Percentiles rank a stretch among this genome's conserved stretches.
These are phyloP conservation scores for Penicillium fimorum DNA, from an alignment of 495 filamentous ascomycete genomes.

Conservation along the genomic window DNA sequence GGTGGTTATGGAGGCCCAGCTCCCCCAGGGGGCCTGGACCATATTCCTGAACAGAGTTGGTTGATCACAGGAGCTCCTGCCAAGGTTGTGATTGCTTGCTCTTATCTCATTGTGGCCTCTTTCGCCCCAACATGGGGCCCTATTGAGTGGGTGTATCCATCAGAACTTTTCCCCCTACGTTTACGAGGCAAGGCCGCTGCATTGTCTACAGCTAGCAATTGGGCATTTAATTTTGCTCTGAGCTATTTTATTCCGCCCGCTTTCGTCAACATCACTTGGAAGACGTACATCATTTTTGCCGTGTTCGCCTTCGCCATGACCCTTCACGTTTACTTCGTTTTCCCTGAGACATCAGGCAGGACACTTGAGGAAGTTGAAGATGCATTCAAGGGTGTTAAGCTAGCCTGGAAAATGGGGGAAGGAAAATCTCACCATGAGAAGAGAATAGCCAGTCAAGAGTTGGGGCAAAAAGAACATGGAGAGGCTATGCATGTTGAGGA, in stretches of 20 bases:
- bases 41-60: no score
- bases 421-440: background rate
- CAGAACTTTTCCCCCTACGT: conserved; percentile 59
- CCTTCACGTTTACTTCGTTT: conserved; percentile 64
- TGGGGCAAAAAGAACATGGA: background rate
- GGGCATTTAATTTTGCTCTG: conserved; percentile 69
- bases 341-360: conserved; percentile 56
- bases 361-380: background rate
- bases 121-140: conserved; percentile 47
- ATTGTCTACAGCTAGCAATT: conserved; percentile 62
- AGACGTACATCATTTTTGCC: conserved; percentile 64
- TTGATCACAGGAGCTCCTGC: no score
- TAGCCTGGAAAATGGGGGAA: background rate
- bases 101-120: no score
- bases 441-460: background rate
- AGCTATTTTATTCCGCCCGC: conserved; percentile 65
- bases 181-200: conserved; percentile 59
- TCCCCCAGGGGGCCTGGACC: no score
- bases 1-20: no score
- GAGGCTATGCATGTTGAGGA: background rate
- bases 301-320: conserved; percentile 61
- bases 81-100: no score
- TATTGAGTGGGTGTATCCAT: conserved; percentile 57
- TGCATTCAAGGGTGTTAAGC: background rate
- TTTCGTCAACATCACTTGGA: conserved; percentile 62